phyloP scores from a whole-genome alignment of 2,329 filamentous ascomycete genomes.

The Cordyceps cicadae region DNA sequence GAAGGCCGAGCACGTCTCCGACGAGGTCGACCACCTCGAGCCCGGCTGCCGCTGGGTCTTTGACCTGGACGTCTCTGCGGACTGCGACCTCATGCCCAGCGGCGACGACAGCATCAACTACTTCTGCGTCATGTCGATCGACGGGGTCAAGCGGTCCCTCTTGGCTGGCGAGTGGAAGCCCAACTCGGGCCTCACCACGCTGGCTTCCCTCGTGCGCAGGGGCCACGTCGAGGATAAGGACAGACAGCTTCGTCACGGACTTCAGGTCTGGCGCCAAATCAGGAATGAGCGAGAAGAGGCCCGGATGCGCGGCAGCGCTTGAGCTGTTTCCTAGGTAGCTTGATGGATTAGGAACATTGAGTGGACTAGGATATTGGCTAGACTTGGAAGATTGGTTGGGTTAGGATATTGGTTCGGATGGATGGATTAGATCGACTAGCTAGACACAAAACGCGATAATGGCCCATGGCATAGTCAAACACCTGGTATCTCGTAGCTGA shows the following conservation, averaged over 20 bases:
- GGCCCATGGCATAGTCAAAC: no score
- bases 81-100: conserved; percentile 17
- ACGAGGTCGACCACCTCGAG: conserved; percentile 25
- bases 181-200: conserved; percentile 32
- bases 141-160: conserved; percentile 23
- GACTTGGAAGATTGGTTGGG: not conserved
- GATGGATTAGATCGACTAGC: not conserved
- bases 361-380: not conserved
- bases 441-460: no score
- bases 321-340: no score
- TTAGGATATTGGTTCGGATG: not conserved
- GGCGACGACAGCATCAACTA: conserved; percentile 22
- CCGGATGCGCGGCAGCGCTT: not conserved
- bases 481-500: not conserved
- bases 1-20: conserved; percentile 24
- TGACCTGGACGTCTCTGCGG: conserved; percentile 24
- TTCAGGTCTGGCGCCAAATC: conserved; percentile 11
- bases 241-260: conserved; percentile 13
- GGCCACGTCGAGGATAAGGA: conserved; percentile 19
- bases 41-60: conserved; percentile 31
- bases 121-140: conserved; percentile 22
- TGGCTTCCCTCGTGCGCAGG: conserved; percentile 28
- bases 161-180: conserved; percentile 26
- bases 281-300: not conserved
- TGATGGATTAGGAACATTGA: not conserved